Conservation (phyloP, 164 flowering plant genomes). For the Tetracentron sinense region DNA sequence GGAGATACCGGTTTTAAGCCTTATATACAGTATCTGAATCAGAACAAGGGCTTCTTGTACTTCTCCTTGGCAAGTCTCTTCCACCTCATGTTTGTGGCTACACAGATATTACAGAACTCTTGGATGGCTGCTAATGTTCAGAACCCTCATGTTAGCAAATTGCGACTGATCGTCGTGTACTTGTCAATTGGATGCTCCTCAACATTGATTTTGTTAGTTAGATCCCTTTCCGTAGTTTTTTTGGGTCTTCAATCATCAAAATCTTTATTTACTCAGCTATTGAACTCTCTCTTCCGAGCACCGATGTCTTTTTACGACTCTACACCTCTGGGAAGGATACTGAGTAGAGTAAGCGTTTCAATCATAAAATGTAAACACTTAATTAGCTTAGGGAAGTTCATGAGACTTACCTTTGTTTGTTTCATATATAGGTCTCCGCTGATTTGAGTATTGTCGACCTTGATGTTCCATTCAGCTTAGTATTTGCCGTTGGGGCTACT, state of each 20-base stretch:
- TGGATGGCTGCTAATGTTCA: conserved; percentile 77
- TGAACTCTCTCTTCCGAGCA: conserved; percentile 47
- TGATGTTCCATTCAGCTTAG: conserved; percentile 44
- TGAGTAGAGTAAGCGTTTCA: conserved; percentile 42
- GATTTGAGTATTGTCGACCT: conserved; percentile 70
- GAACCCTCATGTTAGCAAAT: conserved; percentile 32
- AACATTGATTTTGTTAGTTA: conserved; percentile 22
- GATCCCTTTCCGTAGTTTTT: conserved; percentile 30
- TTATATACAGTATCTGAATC: conserved; percentile 57
- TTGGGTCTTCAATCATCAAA: conserved; percentile 40
- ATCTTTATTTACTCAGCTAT: conserved; percentile 38
- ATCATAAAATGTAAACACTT: neutral
- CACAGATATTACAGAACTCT: conserved; percentile 51
- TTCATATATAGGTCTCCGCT: conserved; percentile 49
- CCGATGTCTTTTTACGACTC: conserved; percentile 56
- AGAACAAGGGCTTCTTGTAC: conserved; percentile 53
- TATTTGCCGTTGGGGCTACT: conserved; percentile 38
- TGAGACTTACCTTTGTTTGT: conserved; percentile 6
- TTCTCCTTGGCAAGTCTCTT: conserved; percentile 35
- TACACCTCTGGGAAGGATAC: conserved; percentile 48
- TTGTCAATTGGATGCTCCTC: conserved; percentile 36
- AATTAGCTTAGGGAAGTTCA: neutral
- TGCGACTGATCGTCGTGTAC: conserved; percentile 44
- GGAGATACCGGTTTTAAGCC: conserved; percentile 72
- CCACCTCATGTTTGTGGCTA: conserved; percentile 40